These are phyloP conservation scores for Pascua sp. DNA, from an alignment of 1,284 basidiomycete species.

Conservation along the genomic window DNA sequence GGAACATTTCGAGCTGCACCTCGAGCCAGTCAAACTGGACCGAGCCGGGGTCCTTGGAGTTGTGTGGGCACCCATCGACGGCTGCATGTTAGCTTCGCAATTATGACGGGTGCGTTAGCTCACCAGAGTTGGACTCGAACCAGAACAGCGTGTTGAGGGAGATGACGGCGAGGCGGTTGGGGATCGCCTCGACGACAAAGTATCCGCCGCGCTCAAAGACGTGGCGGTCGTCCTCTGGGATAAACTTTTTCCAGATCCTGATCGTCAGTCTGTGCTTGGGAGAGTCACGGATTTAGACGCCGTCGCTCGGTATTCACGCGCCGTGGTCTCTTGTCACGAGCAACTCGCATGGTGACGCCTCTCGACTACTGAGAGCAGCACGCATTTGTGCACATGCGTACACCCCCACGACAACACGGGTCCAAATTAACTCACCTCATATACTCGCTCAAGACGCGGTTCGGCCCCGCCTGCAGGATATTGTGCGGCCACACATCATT, in stretches of 20 bases:
- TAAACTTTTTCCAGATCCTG: slow-evolving; percentile 78
- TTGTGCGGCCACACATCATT: slow-evolving; percentile 84
- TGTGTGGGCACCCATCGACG: slow-evolving; percentile 62
- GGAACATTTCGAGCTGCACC: slow-evolving; percentile 70
- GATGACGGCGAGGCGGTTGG: slow-evolving; percentile 71
- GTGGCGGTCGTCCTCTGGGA: slow-evolving; percentile 75
- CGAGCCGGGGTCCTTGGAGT: slow-evolving; percentile 68
- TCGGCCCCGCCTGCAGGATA: slow-evolving; percentile 62
- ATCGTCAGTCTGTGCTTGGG: slow-evolving; percentile 10
- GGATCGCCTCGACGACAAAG: slow-evolving; percentile 76
- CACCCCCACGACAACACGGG: not conserved
- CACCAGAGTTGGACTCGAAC: slow-evolving; percentile 85
- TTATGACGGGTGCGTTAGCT: slow-evolving; percentile 16
- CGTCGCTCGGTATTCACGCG: too few relatives aligned
- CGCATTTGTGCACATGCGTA: not conserved
- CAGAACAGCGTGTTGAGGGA: slow-evolving; percentile 90
- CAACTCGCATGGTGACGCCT: too few relatives aligned
- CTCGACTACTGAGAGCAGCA: not conserved
- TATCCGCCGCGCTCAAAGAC: slow-evolving; percentile 82
- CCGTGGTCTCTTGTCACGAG: too few relatives aligned
- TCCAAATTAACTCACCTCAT: slow-evolving; percentile 55
- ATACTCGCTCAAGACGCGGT: slow-evolving; percentile 71
- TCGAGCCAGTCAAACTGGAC: slow-evolving; percentile 86
- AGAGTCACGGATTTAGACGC: too few relatives aligned
- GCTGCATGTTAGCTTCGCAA: slow-evolving; percentile 15